Evolutionary conservation across 768 basidiomycete species (phyloP).

Genomic region (Tricholoma matsutake): DNA sequence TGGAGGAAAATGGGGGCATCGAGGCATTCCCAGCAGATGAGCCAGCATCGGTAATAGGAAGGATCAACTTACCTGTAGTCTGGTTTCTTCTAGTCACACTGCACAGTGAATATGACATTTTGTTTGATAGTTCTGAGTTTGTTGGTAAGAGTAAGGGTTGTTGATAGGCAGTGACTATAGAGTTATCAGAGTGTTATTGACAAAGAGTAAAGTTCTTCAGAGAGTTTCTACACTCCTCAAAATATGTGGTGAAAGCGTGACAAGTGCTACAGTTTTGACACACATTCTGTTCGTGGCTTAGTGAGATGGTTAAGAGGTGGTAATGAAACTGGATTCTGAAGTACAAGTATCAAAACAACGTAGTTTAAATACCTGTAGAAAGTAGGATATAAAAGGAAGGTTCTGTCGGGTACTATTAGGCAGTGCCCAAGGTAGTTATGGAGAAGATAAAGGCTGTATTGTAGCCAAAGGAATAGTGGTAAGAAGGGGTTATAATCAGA

Average conservation of each 20-base stretch:
- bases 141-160: background rate
- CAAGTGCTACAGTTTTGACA: background rate
- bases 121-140: background rate
- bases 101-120: background rate
- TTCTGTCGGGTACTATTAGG: too few relatives aligned
- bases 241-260: background rate
- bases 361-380: too few relatives aligned
- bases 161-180: background rate
- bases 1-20: background rate
- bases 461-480: too few relatives aligned
- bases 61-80: background rate
- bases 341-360: too few relatives aligned
- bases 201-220: background rate
- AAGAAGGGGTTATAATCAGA: too few relatives aligned
- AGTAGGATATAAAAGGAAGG: too few relatives aligned
- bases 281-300: background rate
- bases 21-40: background rate
- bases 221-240: background rate
- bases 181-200: background rate
- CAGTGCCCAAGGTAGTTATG: too few relatives aligned
- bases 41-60: background rate
- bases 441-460: too few relatives aligned
- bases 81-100: background rate
- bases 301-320: too few relatives aligned
- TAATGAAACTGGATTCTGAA: too few relatives aligned